A percentile compares a stretch with the other conserved stretches of the same genome.
Evolutionary conservation across 1,284 basidiomycete genomes (phyloP).

Genomic region (Cutaneotrichosporon spelunceum): DNA sequence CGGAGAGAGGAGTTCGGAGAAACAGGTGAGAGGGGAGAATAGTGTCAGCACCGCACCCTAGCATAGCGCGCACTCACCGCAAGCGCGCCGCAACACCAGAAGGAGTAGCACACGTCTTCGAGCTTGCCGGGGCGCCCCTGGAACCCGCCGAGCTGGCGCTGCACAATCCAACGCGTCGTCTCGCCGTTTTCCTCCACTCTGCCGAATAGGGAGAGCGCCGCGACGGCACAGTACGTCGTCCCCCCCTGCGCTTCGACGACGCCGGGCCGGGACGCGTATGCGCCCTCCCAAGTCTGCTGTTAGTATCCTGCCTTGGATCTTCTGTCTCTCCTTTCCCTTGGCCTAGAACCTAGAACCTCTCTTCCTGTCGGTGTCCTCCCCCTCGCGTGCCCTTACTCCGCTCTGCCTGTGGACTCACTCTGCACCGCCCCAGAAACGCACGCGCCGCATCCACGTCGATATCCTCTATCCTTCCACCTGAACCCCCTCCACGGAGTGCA

Average conservation of each 20-base stretch:
- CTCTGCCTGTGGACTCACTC: conserved; percentile 4
- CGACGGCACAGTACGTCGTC: conserved; percentile 86
- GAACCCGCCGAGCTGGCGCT: conserved; percentile 77
- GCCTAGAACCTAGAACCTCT: too few relatives aligned
- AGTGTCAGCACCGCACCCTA: neutral
- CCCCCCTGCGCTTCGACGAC: conserved; percentile 85
- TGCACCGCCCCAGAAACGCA: conserved; percentile 68
- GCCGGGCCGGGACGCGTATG: conserved; percentile 75
- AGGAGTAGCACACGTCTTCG: conserved; percentile 88
- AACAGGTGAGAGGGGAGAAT: neutral
- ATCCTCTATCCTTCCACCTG: conserved; percentile 57
- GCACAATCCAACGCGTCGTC: conserved; percentile 69
- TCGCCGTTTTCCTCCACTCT: conserved; percentile 5
- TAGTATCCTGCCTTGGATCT: neutral
- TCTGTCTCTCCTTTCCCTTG: neutral
- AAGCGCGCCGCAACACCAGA: conserved; percentile 82
- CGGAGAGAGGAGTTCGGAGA: neutral
- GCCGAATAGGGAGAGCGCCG: conserved; percentile 63
- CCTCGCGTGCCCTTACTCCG: too few relatives aligned
- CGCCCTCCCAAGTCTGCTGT: conserved; percentile 81
- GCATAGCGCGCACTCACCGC: conserved; percentile 55
- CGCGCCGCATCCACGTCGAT: conserved; percentile 9
- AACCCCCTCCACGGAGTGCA: conserved; percentile 50
- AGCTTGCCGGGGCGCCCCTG: conserved; percentile 79
- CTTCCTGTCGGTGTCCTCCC: too few relatives aligned